Conservation (phyloP, 129 eudicot genomes). For the Centrapalus pauciflorus region DNA sequence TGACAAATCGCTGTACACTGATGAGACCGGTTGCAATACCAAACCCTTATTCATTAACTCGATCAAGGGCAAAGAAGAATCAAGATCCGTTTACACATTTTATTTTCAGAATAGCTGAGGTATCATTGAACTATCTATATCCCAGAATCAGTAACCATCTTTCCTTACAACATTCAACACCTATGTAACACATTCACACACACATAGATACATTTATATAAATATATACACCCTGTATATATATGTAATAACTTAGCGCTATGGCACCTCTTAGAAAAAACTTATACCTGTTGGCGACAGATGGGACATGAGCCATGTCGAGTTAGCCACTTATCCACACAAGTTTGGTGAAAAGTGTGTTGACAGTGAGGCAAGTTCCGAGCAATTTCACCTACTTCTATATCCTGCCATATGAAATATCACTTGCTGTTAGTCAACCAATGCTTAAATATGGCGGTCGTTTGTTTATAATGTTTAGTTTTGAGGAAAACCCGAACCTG, state of each 20-base stretch:
- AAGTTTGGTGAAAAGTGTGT: slow-evolving; percentile 53
- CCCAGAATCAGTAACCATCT: not conserved
- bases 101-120: not conserved
- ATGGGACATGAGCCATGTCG: slow-evolving; percentile 60
- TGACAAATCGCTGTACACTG: too few relatives aligned
- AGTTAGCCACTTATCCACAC: slow-evolving; percentile 64
- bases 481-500: slow-evolving; percentile 35
- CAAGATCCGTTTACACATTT: not conserved
- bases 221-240: not conserved
- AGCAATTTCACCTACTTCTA: slow-evolving; percentile 50
- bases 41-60: not conserved
- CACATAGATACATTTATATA: not conserved
- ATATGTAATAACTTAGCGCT: not conserved
- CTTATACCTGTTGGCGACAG: slow-evolving; percentile 46
- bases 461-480: not conserved
- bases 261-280: not conserved
- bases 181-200: not conserved
- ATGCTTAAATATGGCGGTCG: not conserved
- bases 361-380: slow-evolving; percentile 58
- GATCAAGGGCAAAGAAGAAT: not conserved
- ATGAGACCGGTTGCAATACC: too few relatives aligned
- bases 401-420: slow-evolving; percentile 39
- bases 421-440: not conserved
- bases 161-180: not conserved
- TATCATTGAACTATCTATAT: not conserved